Evolutionary conservation across 2,329 filamentous ascomycete genomes (phyloP).

Genomic region (Xylaria sp.): DNA sequence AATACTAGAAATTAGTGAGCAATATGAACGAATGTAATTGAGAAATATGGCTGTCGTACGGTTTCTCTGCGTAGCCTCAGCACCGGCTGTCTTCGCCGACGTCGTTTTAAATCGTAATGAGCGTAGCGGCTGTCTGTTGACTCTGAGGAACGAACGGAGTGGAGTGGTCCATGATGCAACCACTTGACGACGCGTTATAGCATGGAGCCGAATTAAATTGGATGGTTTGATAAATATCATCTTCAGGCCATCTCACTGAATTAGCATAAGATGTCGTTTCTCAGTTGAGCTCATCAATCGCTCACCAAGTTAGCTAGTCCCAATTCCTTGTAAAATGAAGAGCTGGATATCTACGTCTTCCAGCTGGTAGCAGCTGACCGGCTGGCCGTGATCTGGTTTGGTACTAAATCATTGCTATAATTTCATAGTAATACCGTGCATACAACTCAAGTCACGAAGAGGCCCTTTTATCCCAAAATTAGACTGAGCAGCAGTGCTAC

Average conservation of each 20-base stretch:
- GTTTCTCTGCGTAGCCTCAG: slow-evolving; percentile 12
- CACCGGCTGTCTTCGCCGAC: slow-evolving; percentile 27
- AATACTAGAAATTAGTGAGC: slow-evolving; percentile 53
- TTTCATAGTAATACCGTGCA: neutral
- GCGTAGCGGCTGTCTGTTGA: neutral
- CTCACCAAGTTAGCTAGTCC: neutral
- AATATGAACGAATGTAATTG: neutral
- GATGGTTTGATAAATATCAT: slow-evolving; percentile 42
- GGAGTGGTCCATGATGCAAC: neutral
- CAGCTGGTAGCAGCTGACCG: slow-evolving; percentile 15
- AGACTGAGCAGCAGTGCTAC: too few relatives aligned
- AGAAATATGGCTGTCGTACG: neutral
- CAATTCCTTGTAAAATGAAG: neutral
- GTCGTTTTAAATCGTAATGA: slow-evolving; percentile 41
- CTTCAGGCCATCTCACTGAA: neutral
- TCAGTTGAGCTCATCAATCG: neutral
- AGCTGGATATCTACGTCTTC: too few relatives aligned
- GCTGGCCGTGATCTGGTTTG: neutral
- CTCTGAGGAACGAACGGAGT: neutral
- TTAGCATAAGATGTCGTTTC: neutral
- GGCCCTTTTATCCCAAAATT: neutral
- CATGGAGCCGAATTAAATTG: slow-evolving; percentile 34
- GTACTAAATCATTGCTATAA: neutral
- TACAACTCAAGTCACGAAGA: neutral
- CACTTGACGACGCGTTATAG: slow-evolving; percentile 24